Conservation (phyloP, 1,284 basidiomycete species). For the Sanguinoderma infundibulare region DNA sequence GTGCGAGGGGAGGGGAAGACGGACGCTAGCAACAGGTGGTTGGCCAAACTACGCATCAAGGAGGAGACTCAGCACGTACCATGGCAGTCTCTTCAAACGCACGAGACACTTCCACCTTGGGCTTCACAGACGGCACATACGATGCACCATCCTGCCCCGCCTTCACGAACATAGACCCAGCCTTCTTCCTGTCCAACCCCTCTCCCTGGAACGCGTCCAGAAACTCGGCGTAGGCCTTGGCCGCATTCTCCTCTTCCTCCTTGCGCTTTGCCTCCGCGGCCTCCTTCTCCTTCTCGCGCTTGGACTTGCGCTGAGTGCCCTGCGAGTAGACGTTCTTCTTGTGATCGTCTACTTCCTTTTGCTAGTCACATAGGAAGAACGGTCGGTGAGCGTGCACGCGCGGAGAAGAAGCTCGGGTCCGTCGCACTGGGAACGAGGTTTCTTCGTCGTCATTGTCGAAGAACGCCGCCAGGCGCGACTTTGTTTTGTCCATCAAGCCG, state of each 20-base stretch:
- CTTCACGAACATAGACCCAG: slow-evolving; percentile 75
- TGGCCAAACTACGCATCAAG: background rate
- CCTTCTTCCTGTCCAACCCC: slow-evolving; percentile 52
- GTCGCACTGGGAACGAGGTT: slow-evolving; percentile 83
- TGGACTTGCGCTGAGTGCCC: slow-evolving; percentile 76
- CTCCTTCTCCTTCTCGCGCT: slow-evolving; percentile 87
- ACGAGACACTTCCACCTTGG: slow-evolving; percentile 30
- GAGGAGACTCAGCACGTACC: slow-evolving; percentile 28
- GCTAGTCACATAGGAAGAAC: slow-evolving; percentile 53
- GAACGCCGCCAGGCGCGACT: slow-evolving; percentile 75
- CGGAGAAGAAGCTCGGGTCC: slow-evolving; percentile 66
- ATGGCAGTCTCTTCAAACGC: slow-evolving; percentile 37
- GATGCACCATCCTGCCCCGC: slow-evolving; percentile 60
- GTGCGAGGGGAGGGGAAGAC: slow-evolving; percentile 53
- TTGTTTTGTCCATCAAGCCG: slow-evolving; percentile 73
- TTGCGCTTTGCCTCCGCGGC: slow-evolving; percentile 85
- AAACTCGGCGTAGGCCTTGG: slow-evolving; percentile 85
- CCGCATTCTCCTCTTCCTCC: slow-evolving; percentile 82
- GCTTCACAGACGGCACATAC: slow-evolving; percentile 50
- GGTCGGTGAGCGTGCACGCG: slow-evolving; percentile 61
- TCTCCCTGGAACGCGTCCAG: slow-evolving; percentile 86
- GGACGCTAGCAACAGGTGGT: slow-evolving; percentile 41
- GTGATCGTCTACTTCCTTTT: slow-evolving; percentile 77
- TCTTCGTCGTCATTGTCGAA: slow-evolving; percentile 84
- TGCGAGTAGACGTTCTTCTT: slow-evolving; percentile 79